Percentiles rank a stretch among this genome's conserved stretches.
These are phyloP conservation scores for Arachis monticola DNA, from an alignment of 331 rosid species.

Conservation along the genomic window DNA sequence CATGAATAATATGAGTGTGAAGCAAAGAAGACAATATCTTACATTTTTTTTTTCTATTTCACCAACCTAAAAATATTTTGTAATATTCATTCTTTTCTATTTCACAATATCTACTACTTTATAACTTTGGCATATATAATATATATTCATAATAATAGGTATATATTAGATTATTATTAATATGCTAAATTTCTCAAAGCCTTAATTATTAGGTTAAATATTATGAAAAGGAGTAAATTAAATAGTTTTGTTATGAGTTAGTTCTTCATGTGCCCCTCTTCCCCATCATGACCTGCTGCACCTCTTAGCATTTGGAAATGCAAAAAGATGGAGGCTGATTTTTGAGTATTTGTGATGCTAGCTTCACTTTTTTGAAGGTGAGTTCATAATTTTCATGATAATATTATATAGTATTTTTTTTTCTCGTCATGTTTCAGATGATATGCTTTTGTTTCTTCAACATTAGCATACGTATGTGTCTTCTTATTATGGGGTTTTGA, in stretches of 20 bases:
- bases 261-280: conserved; percentile 81
- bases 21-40: conserved; percentile 11
- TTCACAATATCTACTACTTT: no score
- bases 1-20: neutral
- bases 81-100: no score
- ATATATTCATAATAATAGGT: no score
- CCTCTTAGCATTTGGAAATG: conserved; percentile 40
- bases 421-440: no score
- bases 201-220: neutral
- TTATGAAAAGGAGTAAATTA: no score
- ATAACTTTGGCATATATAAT: no score
- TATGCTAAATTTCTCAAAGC: no score
- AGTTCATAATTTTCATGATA: neutral
- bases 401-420: no score
- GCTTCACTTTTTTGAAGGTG: conserved; percentile 46
- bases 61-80: conserved; percentile 25
- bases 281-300: conserved; percentile 69
- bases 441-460: neutral
- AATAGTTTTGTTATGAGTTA: conserved; percentile 41
- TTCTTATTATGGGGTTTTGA: neutral
- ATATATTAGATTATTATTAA: no score
- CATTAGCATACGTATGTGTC: neutral
- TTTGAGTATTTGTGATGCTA: neutral
- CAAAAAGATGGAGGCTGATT: neutral
- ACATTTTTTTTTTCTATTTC: conserved; percentile 12